Evolutionary conservation across 768 basidiomycete genomes (phyloP).

Genomic region (Leccinum obscurum): DNA sequence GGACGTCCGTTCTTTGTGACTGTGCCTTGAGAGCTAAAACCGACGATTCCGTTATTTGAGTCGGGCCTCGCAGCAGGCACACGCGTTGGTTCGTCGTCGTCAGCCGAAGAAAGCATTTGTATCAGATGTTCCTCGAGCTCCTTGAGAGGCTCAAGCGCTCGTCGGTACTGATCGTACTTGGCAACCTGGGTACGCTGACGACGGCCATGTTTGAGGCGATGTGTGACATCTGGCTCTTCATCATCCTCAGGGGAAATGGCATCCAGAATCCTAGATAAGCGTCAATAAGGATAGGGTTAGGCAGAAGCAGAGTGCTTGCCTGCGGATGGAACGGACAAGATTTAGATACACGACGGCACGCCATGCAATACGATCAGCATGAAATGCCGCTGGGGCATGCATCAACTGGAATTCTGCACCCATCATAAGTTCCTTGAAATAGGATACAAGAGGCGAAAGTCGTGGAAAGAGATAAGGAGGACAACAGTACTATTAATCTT

Average conservation of each 20-base stretch:
- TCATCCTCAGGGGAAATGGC: conserved; percentile 66
- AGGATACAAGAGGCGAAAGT: conserved; percentile 1
- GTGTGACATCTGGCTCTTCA: conserved; percentile 53
- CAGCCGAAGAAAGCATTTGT: conserved; percentile 63
- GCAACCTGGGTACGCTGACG: conserved; percentile 50
- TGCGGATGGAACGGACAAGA: conserved; percentile 77
- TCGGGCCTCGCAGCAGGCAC: conserved; percentile 41
- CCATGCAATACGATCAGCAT: conserved; percentile 82
- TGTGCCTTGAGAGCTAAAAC: conserved; percentile 11
- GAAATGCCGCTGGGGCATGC: conserved; percentile 75
- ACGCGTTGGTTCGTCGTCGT: conserved; percentile 65
- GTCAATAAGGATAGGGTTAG: conserved; percentile 3
- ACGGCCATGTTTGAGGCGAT: conserved; percentile 44
- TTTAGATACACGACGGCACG: conserved; percentile 87
- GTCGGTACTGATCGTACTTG: conserved; percentile 62
- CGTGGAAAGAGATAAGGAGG: conserved; percentile 4
- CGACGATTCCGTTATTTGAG: conserved; percentile 38
- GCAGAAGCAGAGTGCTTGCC: conserved; percentile 42
- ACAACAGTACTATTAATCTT: conserved; percentile 1
- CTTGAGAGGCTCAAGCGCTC: conserved; percentile 63
- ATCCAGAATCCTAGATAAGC: conserved; percentile 60
- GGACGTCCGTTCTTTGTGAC: conserved; percentile 45
- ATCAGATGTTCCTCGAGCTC: conserved; percentile 72
- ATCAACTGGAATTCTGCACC: conserved; percentile 77
- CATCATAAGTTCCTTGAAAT: conserved; percentile 19